Evolutionary conservation across 164 flowering plant genomes (phyloP), one percentile per base, ranked within the genome.

Genomic region (Akebia trifoliata): DNA sequence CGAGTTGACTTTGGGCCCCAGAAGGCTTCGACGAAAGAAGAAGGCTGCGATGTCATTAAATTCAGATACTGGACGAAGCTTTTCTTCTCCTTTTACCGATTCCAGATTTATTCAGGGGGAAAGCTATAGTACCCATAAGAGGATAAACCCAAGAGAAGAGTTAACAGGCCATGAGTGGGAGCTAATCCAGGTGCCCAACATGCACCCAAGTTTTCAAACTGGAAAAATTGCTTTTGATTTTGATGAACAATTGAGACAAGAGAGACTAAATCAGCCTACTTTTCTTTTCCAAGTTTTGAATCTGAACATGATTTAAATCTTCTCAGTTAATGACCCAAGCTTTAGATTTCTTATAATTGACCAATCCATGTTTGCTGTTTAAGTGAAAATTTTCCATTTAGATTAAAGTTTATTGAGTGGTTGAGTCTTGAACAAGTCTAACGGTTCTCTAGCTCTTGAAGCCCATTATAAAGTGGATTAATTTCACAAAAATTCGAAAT

Each of bases 221-320:
- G 72, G 63, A 25, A 74, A 63, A 46, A 77, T 36, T 47, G 42
- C 10, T 57, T 56, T 56, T 50, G 71, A 51, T 15, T 59, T 66
- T 43, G 83, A 81, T 55, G 83, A 74, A 56, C 60, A 65, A 22
- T 20, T 68, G 50, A 71, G 76, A 60, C 72, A 74, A 60, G 77
- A 79, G 66, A 78, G 68, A 60, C 59, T 70, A 38, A 71, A 73
- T 6, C 81, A 72, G 46, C 75, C 86, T 37, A 86, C 88, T 60
- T 82, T 88, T 88, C 69, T 84, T 46, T 76, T 76, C 56, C 88
- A 81, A 57, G 83, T 73, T 50, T 63, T 85, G 57, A 84, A 85
- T 66, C 58, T 80, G 58, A 85, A 83, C 61, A 69, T 77, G 72
- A 74, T 74, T 50, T 78, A 63, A 68, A 48, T 50, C 34, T 38